phyloP scores from a whole-genome alignment of 495 filamentous ascomycete genomes.

The Bacidia gigantensis region DNA sequence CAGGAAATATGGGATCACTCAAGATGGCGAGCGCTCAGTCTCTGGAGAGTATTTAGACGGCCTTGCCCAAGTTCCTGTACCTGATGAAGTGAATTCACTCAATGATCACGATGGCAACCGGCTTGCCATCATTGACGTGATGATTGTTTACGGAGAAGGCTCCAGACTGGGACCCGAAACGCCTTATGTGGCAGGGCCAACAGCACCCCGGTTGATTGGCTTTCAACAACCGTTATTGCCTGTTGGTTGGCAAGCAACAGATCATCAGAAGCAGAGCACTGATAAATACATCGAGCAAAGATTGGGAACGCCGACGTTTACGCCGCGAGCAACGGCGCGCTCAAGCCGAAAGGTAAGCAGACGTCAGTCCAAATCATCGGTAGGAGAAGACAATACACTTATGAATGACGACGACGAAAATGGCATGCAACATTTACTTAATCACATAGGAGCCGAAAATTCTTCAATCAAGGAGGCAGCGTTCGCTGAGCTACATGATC shows the following conservation, averaged over 20 bases:
- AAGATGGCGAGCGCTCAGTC: constrained; percentile 19
- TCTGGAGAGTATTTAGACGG: constrained; percentile 26
- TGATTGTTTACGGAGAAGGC: constrained; percentile 24
- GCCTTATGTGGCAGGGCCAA: constrained; percentile 17
- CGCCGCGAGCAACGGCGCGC: too few relatives aligned
- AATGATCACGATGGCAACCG: neutral
- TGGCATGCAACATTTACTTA: neutral
- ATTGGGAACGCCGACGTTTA: neutral
- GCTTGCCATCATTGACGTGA: constrained; percentile 30
- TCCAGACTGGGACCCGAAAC: constrained; percentile 16
- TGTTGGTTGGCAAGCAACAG: neutral
- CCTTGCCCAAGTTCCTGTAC: constrained; percentile 24
- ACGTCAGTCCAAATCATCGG: neutral
- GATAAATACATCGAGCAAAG: neutral
- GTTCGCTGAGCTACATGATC: neutral
- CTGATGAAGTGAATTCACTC: constrained; percentile 15
- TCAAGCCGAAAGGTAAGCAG: neutral
- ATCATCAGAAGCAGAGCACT: neutral
- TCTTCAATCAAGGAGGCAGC: neutral
- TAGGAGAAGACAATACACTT: neutral
- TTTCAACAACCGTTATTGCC: constrained; percentile 1
- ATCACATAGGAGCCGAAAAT: neutral
- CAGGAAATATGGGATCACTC: constrained; percentile 18
- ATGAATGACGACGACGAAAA: neutral
- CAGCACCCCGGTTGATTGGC: constrained; percentile 5